Evolutionary conservation across 2,329 filamentous ascomycete genomes (phyloP).

Genomic region (Didymella pomorum): DNA sequence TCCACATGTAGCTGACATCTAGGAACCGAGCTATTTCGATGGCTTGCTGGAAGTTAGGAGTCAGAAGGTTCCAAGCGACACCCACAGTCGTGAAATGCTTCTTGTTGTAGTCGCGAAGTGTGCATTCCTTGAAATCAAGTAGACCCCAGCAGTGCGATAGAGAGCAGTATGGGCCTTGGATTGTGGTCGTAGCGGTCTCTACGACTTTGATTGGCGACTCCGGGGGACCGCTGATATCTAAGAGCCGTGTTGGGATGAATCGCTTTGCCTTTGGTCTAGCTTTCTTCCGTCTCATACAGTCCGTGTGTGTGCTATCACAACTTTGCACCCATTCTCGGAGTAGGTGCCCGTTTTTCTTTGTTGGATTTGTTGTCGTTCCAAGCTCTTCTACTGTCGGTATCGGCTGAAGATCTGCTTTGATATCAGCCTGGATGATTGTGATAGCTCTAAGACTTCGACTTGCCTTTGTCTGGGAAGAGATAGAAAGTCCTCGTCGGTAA

Average conservation of each 20-base stretch:
- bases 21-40: slow-evolving; percentile 34
- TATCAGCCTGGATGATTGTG: not conserved
- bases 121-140: slow-evolving; percentile 14
- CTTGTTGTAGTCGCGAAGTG: slow-evolving; percentile 14
- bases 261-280: not conserved
- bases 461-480: not conserved
- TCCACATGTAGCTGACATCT: slow-evolving; percentile 39
- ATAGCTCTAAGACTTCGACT: too few relatives aligned
- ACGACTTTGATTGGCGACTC: slow-evolving; percentile 23
- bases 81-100: slow-evolving; percentile 27
- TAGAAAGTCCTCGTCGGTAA: not conserved
- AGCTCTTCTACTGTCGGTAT: not conserved
- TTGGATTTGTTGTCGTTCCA: not conserved
- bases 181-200: slow-evolving; percentile 21
- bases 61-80: slow-evolving; percentile 23
- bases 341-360: not conserved
- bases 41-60: slow-evolving; percentile 37
- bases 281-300: not conserved
- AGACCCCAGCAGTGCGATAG: slow-evolving; percentile 38
- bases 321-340: not conserved
- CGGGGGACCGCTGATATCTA: slow-evolving; percentile 23
- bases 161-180: slow-evolving; percentile 32
- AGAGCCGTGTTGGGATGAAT: slow-evolving; percentile 34
- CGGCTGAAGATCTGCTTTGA: not conserved
- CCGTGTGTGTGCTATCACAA: not conserved